Percentiles rank a stretch among this genome's conserved stretches.
These are phyloP conservation scores for Mycena rosella DNA, from an alignment of 768 basidiomycete genomes.

Conservation along the genomic window DNA sequence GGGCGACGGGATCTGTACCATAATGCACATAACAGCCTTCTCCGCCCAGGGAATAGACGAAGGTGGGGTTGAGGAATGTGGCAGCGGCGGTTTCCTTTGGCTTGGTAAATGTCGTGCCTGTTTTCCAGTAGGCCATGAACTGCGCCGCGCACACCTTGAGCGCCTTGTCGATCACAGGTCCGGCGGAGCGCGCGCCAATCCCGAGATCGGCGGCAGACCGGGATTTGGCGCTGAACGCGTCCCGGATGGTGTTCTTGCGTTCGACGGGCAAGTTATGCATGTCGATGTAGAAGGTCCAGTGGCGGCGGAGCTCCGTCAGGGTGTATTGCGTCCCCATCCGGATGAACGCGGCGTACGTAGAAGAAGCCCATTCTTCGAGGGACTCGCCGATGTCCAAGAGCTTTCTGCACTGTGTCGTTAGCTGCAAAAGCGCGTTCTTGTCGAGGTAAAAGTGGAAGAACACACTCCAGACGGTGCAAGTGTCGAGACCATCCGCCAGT, in stretches of 20 bases:
- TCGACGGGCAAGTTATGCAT: constrained; percentile 42
- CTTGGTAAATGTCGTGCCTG: constrained; percentile 52
- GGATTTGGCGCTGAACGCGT: constrained; percentile 19
- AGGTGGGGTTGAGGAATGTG: constrained; percentile 59
- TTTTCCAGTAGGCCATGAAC: constrained; percentile 54
- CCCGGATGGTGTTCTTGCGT: constrained; percentile 36
- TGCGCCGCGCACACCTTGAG: constrained; percentile 34
- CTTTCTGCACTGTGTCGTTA: constrained; percentile 54
- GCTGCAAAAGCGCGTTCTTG: constrained; percentile 44
- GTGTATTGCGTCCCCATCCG: constrained; percentile 55
- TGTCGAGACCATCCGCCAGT: constrained; percentile 46
- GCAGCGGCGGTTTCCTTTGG: constrained; percentile 35
- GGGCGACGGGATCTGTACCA: constrained; percentile 55
- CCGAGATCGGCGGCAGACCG: constrained; percentile 25
- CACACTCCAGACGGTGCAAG: constrained; percentile 53
- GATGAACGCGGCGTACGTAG: constrained; percentile 53
- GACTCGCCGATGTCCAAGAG: constrained; percentile 50
- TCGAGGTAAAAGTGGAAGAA: constrained; percentile 65
- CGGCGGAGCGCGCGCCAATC: constrained; percentile 49
- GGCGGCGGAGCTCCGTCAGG: constrained; percentile 51
- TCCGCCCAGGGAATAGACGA: constrained; percentile 55
- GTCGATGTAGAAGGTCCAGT: constrained; percentile 55
- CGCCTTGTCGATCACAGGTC: constrained; percentile 47
- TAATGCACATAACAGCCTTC: constrained; percentile 57
- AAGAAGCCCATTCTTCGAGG: constrained; percentile 54